These are phyloP conservation scores for Nemania sp. DNA, from an alignment of 2,329 filamentous ascomycete species.

Conservation along the genomic window DNA sequence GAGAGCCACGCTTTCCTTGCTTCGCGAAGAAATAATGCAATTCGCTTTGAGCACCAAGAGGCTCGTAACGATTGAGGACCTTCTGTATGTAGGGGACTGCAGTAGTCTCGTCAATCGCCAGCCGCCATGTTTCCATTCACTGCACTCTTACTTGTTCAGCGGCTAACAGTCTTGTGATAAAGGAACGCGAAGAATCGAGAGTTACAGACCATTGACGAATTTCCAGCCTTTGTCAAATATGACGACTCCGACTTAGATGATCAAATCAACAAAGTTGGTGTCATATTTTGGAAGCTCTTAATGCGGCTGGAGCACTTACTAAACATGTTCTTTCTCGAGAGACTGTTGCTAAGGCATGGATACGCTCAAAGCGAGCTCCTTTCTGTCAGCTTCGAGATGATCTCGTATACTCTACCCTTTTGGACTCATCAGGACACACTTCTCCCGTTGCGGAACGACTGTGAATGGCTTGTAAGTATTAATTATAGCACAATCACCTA, in stretches of 20 bases:
- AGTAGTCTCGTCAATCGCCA: neutral
- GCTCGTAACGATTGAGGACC: constrained; percentile 44
- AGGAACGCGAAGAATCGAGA: constrained; percentile 46
- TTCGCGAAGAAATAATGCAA: constrained; percentile 64
- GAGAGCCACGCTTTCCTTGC: constrained; percentile 47
- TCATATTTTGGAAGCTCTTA: constrained; percentile 51
- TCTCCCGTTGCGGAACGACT: constrained; percentile 47
- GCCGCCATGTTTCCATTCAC: neutral
- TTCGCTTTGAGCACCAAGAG: constrained; percentile 52
- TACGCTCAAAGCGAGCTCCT: constrained; percentile 48
- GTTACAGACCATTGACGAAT: constrained; percentile 39
- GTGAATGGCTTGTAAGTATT: constrained; percentile 53
- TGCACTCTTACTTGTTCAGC: neutral
- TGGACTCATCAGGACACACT: constrained; percentile 57
- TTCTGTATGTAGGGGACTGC: constrained; percentile 33
- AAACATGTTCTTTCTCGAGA: constrained; percentile 63
- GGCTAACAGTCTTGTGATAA: neutral
- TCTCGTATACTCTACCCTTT: constrained; percentile 45
- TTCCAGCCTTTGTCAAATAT: constrained; percentile 47
- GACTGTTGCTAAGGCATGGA: constrained; percentile 55
- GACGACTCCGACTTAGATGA: constrained; percentile 46
- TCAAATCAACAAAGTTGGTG: constrained; percentile 35
- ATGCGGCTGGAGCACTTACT: constrained; percentile 56
- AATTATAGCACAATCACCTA: neutral
- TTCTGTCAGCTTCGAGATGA: constrained; percentile 51